These are phyloP conservation scores for Rhizopus stolonifer DNA, from an alignment of 371 early-diverging fungal species.

Conservation along the genomic window DNA sequence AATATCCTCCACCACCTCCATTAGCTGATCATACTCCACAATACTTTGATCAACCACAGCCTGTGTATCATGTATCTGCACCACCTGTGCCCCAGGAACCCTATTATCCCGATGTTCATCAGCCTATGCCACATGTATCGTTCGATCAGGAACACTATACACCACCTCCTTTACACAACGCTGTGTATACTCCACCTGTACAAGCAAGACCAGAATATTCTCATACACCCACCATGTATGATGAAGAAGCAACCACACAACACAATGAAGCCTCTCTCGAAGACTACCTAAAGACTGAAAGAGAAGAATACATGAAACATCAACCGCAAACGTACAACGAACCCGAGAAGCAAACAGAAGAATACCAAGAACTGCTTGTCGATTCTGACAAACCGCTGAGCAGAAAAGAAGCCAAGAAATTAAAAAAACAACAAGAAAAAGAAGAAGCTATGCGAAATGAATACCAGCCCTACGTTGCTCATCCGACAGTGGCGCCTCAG, in stretches of 20 bases:
- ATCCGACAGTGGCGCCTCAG: slow-evolving; percentile 19
- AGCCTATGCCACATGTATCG: not conserved
- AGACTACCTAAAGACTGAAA: slow-evolving; percentile 15
- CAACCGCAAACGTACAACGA: not conserved
- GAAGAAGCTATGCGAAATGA: not conserved
- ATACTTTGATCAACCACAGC: not conserved
- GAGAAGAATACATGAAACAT: slow-evolving; percentile 22
- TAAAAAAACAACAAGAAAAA: slow-evolving; percentile 4
- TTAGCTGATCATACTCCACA: not conserved
- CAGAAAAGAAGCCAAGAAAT: not conserved
- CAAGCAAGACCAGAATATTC: not conserved
- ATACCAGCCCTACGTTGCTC: slow-evolving; percentile 11
- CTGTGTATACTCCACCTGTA: slow-evolving; percentile 1
- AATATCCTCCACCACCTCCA: slow-evolving; percentile 36
- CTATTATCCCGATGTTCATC: not conserved
- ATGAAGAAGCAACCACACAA: not conserved
- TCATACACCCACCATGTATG: slow-evolving; percentile 4
- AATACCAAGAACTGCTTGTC: not conserved
- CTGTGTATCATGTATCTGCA: not conserved
- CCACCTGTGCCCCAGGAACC: slow-evolving; percentile 2
- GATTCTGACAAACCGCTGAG: not conserved
- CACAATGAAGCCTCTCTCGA: slow-evolving; percentile 5
- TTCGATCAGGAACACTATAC: slow-evolving; percentile 4
- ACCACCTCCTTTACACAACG: slow-evolving; percentile 4
- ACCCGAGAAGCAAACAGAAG: slow-evolving; percentile 3